Evolutionary conservation across 139 green algal species (phyloP).

Genomic region (Picochlorum sp.): DNA sequence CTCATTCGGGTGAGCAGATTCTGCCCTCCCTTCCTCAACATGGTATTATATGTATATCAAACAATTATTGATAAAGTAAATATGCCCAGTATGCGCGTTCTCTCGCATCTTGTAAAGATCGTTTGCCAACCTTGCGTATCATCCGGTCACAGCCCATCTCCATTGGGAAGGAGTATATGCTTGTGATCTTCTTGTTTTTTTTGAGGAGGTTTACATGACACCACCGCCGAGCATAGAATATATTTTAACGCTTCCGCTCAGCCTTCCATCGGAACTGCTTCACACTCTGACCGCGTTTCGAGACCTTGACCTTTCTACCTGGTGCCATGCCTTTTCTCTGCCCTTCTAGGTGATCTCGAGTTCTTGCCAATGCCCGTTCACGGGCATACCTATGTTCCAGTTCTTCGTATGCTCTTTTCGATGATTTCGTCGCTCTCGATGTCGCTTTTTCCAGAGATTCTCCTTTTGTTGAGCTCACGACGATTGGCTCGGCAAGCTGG

Average conservation of each 20-base stretch:
- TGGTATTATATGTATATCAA: too few species aligned
- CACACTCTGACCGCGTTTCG: conserved; percentile 22
- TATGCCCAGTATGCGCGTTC: too few species aligned
- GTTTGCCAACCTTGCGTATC: too few species aligned
- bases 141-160: too few species aligned
- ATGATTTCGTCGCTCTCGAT: conserved; percentile 23
- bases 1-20: too few species aligned
- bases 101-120: too few species aligned
- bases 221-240: neutral
- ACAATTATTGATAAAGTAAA: too few species aligned
- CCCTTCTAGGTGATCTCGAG: conserved; percentile 48
- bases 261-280: conserved; percentile 27
- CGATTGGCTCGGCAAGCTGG: conserved; percentile 21
- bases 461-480: conserved; percentile 1
- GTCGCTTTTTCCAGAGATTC: neutral
- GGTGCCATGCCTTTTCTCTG: conserved; percentile 71
- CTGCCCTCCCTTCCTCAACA: too few species aligned
- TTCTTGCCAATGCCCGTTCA: conserved; percentile 41
- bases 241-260: conserved; percentile 21
- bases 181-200: neutral
- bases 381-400: conserved; percentile 62
- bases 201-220: neutral
- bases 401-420: conserved; percentile 64
- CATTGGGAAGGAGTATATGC: too few species aligned
- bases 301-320: conserved; percentile 58